Base-by-base conservation (phyloP, 2,329 filamentous ascomycete genomes). In the Talaromyces atroroseus region DNA sequence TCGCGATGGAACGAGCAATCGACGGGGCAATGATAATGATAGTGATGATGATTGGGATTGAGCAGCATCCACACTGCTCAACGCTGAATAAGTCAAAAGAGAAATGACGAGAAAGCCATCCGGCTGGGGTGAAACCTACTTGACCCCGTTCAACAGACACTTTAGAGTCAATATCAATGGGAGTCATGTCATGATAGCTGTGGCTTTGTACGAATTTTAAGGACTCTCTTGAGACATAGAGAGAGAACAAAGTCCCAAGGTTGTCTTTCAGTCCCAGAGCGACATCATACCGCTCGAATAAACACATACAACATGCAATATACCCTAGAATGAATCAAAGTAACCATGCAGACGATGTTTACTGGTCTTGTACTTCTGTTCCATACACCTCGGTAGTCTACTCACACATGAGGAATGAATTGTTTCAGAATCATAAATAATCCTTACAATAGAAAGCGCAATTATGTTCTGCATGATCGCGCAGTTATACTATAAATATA, bases 41-140 rank as follows among this genome's bases (percentile, higher is more conserved):
- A 47, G 46, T 24, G 75, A 77, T 60, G 73, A 74, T 54, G 75
- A 77, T 50, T 79, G 76, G 76, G 76, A 78, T 66, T 78, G 68
- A 74, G 36, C 24, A 26, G 7, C 24, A 26, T 26, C 24, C 24
- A 12, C 20, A n/a, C 12, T 10, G 1, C 18, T 32, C 16, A 14
- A 52, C 3, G 4, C 12, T n/a, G 29, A 14, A 2, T 34, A n/a
- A 40, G 10, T 20, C 50, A 18, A 47, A 26, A 14, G 44, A 40
- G n/a, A 20, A 42, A 42, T n/a, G 38, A 42, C n/a, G 8, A 32
- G 29, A 32, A 4, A 32, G 29, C 10, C 29, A 4, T 32, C 29
- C 10, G 8, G 8, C 29, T 38, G 16, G 34, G 11, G 10, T 38
- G 34, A 38, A 38, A 12, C 34, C 34, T 2, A 3, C 12, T 34